phyloP scores from a whole-genome alignment of 2,329 filamentous ascomycete genomes.

The Fusarium sp. region DNA sequence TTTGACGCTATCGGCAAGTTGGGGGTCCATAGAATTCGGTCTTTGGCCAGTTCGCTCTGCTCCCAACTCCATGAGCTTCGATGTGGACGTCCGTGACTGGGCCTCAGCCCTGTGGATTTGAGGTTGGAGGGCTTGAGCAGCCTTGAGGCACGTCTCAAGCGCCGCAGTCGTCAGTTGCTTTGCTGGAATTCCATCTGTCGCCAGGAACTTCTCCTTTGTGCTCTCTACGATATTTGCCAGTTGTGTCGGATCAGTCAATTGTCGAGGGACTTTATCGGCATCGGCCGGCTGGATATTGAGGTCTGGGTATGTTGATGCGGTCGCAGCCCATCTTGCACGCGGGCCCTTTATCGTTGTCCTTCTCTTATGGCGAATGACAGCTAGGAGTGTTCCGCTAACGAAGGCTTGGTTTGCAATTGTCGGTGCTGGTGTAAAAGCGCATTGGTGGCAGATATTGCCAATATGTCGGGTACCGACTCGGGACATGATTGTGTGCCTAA shows the following conservation, averaged over 20 bases:
- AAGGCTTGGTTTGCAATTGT: constrained; percentile 37
- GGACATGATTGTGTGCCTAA: constrained; percentile 48
- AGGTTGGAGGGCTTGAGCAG: constrained; percentile 55
- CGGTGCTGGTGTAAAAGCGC: constrained; percentile 48
- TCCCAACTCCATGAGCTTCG: constrained; percentile 61
- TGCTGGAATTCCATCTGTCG: constrained; percentile 55
- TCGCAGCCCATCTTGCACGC: constrained; percentile 42
- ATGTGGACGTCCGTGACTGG: constrained; percentile 58
- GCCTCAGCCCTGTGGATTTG: constrained; percentile 51
- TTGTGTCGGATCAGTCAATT: constrained; percentile 51
- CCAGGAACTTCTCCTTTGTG: constrained; percentile 55
- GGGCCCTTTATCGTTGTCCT: constrained; percentile 11
- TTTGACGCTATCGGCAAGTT: constrained; percentile 57
- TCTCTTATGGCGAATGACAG: constrained; percentile 21
- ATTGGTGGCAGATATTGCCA: constrained; percentile 56
- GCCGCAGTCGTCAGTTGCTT: constrained; percentile 55
- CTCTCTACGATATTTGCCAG: constrained; percentile 54
- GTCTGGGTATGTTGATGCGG: constrained; percentile 32
- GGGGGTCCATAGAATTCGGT: constrained; percentile 43
- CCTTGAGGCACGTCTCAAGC: constrained; percentile 56
- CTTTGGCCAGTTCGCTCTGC: constrained; percentile 46
- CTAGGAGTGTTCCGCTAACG: constrained; percentile 36
- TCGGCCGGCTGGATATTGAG: constrained; percentile 24
- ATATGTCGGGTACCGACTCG: constrained; percentile 46
- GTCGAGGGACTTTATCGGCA: constrained; percentile 32